These are phyloP conservation scores for Penicillium pancosmium DNA, from an alignment of 495 filamentous ascomycete genomes.

Conservation along the genomic window DNA sequence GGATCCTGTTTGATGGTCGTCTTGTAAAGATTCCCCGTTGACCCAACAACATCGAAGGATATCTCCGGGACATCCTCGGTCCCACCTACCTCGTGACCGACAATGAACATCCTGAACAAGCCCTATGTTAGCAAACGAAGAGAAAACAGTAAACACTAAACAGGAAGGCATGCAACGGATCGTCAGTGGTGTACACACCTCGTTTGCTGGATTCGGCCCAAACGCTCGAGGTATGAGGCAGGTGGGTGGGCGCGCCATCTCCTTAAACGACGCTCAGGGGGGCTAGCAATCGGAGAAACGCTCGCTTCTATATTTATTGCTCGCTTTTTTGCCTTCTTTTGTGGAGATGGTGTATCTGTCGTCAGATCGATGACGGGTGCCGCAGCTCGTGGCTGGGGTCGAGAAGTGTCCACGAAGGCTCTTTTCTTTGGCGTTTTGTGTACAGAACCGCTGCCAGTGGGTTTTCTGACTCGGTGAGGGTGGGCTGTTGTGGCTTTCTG, in stretches of 20 bases:
- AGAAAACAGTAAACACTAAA: neutral
- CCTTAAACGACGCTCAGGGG: neutral
- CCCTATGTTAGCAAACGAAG: neutral
- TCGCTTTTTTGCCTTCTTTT: too few species aligned
- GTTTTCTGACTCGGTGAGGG: too few species aligned
- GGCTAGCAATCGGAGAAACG: too few species aligned
- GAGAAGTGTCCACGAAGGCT: too few species aligned
- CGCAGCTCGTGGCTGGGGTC: too few species aligned
- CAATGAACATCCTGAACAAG: slow-evolving; percentile 57
- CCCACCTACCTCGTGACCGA: slow-evolving; percentile 48
- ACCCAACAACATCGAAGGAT: slow-evolving; percentile 68
- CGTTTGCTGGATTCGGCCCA: neutral
- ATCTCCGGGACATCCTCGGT: slow-evolving; percentile 50
- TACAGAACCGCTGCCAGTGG: too few species aligned
- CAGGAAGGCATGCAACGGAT: neutral
- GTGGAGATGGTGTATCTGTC: too few species aligned
- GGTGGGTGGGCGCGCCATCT: neutral
- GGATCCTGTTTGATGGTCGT: slow-evolving; percentile 58
- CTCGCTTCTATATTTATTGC: too few species aligned
- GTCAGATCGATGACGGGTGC: too few species aligned
- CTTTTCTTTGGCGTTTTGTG: too few species aligned
- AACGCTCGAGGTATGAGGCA: neutral
- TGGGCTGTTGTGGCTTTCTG: too few species aligned
- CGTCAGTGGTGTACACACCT: neutral
- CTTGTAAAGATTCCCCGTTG: slow-evolving; percentile 76